Evolutionary conservation across 2,329 filamentous ascomycete genomes (phyloP), one percentile per base, ranked within the genome.

Genomic region (Alternaria angustiovoidea): DNA sequence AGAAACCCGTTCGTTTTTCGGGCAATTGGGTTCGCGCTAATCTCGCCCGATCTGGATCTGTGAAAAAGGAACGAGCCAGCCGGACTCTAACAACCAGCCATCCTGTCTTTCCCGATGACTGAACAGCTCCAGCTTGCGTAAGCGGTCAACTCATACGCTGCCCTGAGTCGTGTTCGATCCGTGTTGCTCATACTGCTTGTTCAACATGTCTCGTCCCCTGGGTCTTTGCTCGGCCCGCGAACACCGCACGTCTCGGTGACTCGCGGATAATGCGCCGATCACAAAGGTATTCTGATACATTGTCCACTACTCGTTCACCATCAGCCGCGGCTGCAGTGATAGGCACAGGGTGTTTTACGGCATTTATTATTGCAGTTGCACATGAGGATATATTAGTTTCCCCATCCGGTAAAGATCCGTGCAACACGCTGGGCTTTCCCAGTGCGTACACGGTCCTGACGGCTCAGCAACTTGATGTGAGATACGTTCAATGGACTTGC

Each of bases 11-110:
- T 51, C 52, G 38, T 55, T 56, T 56, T 28, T 24, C 16, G 24
- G 24, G 24, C 18, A 20, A 55, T 55, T 55, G 56, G 26, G 36
- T 55, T 59, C 52, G 51, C 51, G 43, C 56, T 59, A 59, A 38
- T 26, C 28, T 28, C n/a, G n/a, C 12, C 20, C 54, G 28, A 30
- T 22, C 12, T 38, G 36, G n/a, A 30, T 54, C 22, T 43, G 16
- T 20, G 9, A 32, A 49, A 49, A 55, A 59, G 38, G 28, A 51
- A 51, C 43, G 12, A 22, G 52, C 30, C 26, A 32, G 22, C 9
- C 46, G 24, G 38, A 26, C 24, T 46, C 52, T 36, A 30, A 20
- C 20, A 39, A 49, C 38, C 30, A 43, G 26, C 39, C 28, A 56
- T 26, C 26, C 38, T 6, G 24, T 26, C n/a, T 38, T n/a, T 49